Evolutionary conservation across 768 basidiomycete species (phyloP).

Genomic region (Kwoniella sp.): DNA sequence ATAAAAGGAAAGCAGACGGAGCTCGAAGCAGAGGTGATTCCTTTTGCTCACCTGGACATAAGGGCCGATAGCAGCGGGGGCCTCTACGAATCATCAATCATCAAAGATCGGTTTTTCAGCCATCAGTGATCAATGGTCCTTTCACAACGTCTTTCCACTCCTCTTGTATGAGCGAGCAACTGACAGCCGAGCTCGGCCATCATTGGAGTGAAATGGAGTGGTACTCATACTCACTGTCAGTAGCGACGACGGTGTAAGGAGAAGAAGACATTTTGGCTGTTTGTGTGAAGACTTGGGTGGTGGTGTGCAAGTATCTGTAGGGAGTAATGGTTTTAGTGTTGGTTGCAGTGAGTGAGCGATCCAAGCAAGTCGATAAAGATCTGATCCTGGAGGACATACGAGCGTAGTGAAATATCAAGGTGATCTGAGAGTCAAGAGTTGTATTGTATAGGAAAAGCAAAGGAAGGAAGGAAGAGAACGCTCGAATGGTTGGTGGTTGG

Average conservation of each 20-base stretch:
- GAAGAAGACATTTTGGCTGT: constrained; percentile 32
- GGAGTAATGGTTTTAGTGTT: background rate
- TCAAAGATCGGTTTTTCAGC: no score
- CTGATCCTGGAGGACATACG: background rate
- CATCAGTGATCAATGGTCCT: background rate
- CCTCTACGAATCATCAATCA: constrained; percentile 39
- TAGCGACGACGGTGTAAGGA: constrained; percentile 53
- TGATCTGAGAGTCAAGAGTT: no score
- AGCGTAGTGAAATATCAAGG: no score
- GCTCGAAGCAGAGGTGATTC: no score
- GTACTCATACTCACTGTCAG: constrained; percentile 44
- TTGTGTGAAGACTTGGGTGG: background rate
- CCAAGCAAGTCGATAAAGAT: background rate
- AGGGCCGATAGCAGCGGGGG: constrained; percentile 60
- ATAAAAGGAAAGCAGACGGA: no score
- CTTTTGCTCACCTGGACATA: constrained; percentile 62
- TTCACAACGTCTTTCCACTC: background rate
- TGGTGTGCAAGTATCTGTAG: background rate
- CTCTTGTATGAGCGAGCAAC: no score
- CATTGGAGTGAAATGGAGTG: no score
- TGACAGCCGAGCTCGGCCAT: no score
- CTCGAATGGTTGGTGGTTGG: no score
- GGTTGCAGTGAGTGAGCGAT: background rate
- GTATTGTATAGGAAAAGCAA: no score
- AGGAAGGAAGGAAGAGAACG: no score